Evolutionary conservation across 2,329 filamentous ascomycete genomes (phyloP).

Genomic region (Alternaria sp.): DNA sequence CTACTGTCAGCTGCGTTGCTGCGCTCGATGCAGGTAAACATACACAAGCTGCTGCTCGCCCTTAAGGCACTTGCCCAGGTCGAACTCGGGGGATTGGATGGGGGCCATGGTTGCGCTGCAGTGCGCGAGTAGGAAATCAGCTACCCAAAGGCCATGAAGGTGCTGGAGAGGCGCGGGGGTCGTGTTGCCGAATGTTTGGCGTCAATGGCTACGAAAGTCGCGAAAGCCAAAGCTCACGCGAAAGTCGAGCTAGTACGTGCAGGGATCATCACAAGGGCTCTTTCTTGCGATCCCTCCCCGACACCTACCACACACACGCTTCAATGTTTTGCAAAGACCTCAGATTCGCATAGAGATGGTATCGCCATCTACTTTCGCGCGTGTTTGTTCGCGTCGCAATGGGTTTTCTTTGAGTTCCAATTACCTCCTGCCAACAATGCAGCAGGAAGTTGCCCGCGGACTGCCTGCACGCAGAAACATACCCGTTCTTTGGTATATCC

Average conservation of each 20-base stretch:
- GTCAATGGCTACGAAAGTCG: constrained; percentile 24
- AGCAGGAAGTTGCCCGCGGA: accelerated
- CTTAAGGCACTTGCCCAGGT: constrained; percentile 82
- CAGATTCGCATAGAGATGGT: no score
- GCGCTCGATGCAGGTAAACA: constrained; percentile 45
- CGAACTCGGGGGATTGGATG: constrained; percentile 60
- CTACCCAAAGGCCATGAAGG: constrained; percentile 45
- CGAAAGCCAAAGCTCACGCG: constrained; percentile 24
- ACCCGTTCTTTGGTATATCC: neutral
- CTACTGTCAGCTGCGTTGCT: constrained; percentile 43
- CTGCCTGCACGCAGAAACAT: accelerated
- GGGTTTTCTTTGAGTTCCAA: neutral
- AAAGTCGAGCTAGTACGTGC: constrained; percentile 18
- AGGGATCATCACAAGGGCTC: constrained; percentile 13
- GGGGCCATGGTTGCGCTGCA: constrained; percentile 48
- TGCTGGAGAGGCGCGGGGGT: constrained; percentile 18
- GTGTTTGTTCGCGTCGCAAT: neutral
- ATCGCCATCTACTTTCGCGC: neutral
- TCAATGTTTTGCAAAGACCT: no score
- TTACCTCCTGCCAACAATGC: neutral
- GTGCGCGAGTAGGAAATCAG: constrained; percentile 35
- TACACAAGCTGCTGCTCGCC: constrained; percentile 83
- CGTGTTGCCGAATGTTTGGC: constrained; percentile 29
- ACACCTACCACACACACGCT: neutral
- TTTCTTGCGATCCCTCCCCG: neutral